Conservation (phyloP, 345 rosid species). For the Ceriops zippeliana region DNA sequence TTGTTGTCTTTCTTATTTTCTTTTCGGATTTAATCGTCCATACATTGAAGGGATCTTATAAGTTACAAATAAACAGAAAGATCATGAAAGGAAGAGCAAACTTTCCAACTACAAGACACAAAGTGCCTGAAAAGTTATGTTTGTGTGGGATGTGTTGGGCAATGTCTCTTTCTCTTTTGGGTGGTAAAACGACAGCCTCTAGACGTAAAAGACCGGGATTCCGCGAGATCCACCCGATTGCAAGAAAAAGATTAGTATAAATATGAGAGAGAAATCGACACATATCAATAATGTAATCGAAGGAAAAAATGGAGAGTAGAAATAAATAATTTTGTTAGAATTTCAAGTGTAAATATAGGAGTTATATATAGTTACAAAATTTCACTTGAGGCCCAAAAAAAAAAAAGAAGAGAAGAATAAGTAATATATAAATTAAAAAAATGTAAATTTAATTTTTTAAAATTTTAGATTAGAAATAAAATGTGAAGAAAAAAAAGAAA, state of each 20-base stretch:
- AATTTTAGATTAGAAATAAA: no score
- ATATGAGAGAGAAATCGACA: neutral
- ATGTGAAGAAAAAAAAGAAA: no score
- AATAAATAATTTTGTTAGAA: no score
- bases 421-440: no score
- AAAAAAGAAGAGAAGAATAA: no score
- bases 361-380: no score
- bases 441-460: no score
- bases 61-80: neutral
- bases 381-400: no score
- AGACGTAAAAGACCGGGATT: constrained; percentile 31
- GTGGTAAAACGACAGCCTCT: neutral
- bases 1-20: neutral
- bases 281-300: neutral
- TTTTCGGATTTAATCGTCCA: neutral
- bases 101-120: constrained; percentile 13
- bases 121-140: constrained; percentile 20
- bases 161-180: constrained; percentile 5
- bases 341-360: no score
- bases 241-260: neutral
- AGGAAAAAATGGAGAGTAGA: no score
- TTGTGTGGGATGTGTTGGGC: constrained; percentile 6
- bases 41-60: neutral
- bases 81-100: neutral
- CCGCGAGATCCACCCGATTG: constrained; percentile 22